Percentiles rank a stretch among this genome's conserved stretches.
These are phyloP conservation scores for Globisporangium solare DNA, from an alignment of 352 stramenopile genomes.

Conservation along the genomic window DNA sequence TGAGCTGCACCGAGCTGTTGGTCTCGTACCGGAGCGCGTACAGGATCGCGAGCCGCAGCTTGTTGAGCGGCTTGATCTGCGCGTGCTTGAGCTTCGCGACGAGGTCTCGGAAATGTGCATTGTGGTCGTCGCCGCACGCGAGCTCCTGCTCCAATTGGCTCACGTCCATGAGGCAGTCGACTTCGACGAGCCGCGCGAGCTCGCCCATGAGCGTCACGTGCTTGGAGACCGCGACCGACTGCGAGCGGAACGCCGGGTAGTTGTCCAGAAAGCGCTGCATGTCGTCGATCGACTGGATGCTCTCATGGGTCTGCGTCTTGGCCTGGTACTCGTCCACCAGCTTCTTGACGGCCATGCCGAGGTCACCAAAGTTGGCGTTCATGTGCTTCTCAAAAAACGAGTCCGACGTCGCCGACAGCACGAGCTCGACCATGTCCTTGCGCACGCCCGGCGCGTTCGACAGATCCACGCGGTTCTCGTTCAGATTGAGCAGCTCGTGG, in stretches of 20 bases:
- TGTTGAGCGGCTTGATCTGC: conserved; percentile 93
- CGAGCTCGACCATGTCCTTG: conserved; percentile 97
- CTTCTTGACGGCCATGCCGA: conserved; percentile 94
- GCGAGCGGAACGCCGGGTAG: conserved; percentile 94
- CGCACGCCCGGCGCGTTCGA: conserved; percentile 90
- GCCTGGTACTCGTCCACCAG: conserved; percentile 90
- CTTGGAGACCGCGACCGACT: conserved; percentile 97
- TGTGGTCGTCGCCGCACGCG: conserved; percentile 83
- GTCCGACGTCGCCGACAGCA: conserved; percentile 94
- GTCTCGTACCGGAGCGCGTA: conserved; percentile 98
- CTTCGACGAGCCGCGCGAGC: conserved; percentile 95
- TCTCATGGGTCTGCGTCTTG: conserved; percentile 81
- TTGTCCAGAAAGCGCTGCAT: conserved; percentile 99
- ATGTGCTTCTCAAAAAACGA: conserved; percentile 96
- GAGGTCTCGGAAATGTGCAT: conserved; percentile 77
- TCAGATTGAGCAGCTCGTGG: conserved; percentile 97
- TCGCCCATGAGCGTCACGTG: conserved; percentile 99
- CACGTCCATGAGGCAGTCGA: conserved; percentile 96
- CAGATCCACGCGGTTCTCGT: conserved; percentile 97
- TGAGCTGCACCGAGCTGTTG: conserved; percentile 75
- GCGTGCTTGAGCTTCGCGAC: conserved; percentile 78
- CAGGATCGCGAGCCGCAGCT: conserved; percentile 96
- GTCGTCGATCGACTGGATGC: conserved; percentile 92
- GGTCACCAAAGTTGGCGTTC: conserved; percentile 98
- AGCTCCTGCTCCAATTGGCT: conserved; percentile 96